A percentile compares a stretch with the other conserved stretches of the same genome.
These are phyloP conservation scores for Dichomitus squalens DNA, from an alignment of 1,284 basidiomycete species.

Conservation along the genomic window DNA sequence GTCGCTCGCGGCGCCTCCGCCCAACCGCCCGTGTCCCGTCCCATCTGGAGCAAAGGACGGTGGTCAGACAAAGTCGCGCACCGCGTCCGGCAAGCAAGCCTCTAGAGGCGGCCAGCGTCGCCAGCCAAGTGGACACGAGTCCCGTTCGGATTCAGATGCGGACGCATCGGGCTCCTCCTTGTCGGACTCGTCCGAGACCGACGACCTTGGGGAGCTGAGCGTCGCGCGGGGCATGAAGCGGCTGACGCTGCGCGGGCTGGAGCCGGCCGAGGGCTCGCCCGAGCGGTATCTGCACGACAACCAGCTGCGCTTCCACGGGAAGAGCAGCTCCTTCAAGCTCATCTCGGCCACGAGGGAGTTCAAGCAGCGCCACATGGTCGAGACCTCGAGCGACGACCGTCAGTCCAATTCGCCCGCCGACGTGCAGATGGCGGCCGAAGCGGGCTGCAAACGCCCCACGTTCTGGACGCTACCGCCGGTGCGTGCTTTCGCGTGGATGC, in stretches of 20 bases:
- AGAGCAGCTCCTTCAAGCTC: constrained; percentile 57
- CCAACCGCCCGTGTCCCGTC: constrained; percentile 14
- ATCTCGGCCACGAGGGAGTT: constrained; percentile 55
- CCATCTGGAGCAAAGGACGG: constrained; percentile 6
- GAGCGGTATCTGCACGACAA: constrained; percentile 31
- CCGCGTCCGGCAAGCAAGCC: constrained; percentile 7
- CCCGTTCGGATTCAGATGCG: constrained; percentile 16
- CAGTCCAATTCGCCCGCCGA: constrained; percentile 15
- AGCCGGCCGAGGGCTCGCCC: constrained; percentile 32
- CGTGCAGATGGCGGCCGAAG: constrained; percentile 1
- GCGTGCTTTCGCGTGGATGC: not conserved
- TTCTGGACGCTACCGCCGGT: constrained; percentile 28
- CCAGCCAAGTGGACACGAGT: constrained; percentile 6
- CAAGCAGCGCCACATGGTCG: constrained; percentile 50
- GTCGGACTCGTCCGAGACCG: constrained; percentile 41
- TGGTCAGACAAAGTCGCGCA: constrained; percentile 1
- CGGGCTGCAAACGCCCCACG: constrained; percentile 16
- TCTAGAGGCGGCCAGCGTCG: constrained; percentile 3
- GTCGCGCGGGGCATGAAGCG: constrained; percentile 39
- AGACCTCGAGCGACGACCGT: constrained; percentile 24
- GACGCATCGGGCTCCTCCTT: constrained; percentile 22
- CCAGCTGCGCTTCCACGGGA: constrained; percentile 60
- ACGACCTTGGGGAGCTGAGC: constrained; percentile 30
- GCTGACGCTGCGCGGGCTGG: constrained; percentile 41
- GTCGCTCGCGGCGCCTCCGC: constrained; percentile 21